Conservation (phyloP, 805 yeast species). For the Monosporozyma aquatica region DNA sequence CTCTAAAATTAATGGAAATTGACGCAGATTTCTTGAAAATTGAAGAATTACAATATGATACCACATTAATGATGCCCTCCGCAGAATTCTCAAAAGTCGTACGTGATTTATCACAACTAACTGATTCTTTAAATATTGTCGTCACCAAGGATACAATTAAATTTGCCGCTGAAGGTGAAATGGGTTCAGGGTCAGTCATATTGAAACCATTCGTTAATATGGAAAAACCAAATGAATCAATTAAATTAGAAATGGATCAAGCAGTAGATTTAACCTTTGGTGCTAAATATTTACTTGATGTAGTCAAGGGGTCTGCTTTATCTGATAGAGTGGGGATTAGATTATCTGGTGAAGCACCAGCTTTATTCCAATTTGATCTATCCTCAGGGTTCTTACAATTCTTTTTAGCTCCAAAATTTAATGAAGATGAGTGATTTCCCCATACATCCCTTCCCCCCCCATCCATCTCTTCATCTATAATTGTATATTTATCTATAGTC, state of each 20-base stretch:
- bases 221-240: conserved; percentile 68
- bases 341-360: conserved; percentile 86
- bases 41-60: conserved; percentile 88
- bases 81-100: conserved; percentile 81
- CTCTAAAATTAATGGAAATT: conserved; percentile 88
- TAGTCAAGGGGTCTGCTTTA: conserved; percentile 81
- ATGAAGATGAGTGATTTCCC: conserved; percentile 60
- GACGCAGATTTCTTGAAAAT: conserved; percentile 90
- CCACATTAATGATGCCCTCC: conserved; percentile 80
- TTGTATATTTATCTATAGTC: not conserved
- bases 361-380: conserved; percentile 83
- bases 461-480: too few relatives aligned
- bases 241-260: conserved; percentile 68
- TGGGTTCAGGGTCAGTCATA: conserved; percentile 79
- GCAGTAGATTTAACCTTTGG: conserved; percentile 89
- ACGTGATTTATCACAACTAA: conserved; percentile 75
- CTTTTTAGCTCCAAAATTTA: conserved; percentile 96
- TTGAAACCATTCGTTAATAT: conserved; percentile 76
- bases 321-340: conserved; percentile 71
- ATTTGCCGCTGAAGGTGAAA: conserved; percentile 84
- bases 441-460: too few relatives aligned
- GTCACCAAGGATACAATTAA: conserved; percentile 90
- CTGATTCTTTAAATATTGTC: conserved; percentile 77
- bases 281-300: conserved; percentile 80
- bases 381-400: conserved; percentile 83